A percentile compares a stretch with the other conserved stretches of the same genome.
These are phyloP conservation scores for Cairneyella variabilis DNA, from an alignment of 495 filamentous ascomycete genomes.

Conservation along the genomic window DNA sequence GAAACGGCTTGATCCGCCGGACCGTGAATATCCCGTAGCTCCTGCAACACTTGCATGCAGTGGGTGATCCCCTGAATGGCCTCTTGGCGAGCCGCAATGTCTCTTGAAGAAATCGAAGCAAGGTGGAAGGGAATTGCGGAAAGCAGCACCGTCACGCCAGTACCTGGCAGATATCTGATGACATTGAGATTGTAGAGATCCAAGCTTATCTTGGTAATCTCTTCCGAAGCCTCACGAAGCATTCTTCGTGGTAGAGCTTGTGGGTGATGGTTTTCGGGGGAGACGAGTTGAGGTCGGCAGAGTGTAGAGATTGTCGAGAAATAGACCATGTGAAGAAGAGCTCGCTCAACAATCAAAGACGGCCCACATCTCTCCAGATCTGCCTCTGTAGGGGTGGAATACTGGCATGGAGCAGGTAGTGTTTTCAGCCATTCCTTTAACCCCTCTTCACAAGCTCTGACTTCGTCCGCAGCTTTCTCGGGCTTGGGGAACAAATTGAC, in stretches of 20 bases:
- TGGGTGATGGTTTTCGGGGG: conserved; percentile 47
- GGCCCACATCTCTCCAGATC: conserved; percentile 24
- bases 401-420: conserved; percentile 49
- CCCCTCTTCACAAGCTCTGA: conserved; percentile 65
- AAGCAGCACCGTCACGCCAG: conserved; percentile 78
- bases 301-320: conserved; percentile 77
- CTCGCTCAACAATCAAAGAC: conserved; percentile 63
- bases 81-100: conserved; percentile 53
- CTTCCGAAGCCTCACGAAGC: conserved; percentile 68
- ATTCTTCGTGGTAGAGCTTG: conserved; percentile 64
- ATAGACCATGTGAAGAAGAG: conserved; percentile 81
- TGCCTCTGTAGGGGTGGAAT: conserved; percentile 37
- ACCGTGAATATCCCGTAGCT: conserved; percentile 75
- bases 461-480: conserved; percentile 64
- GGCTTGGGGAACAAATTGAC: conserved; percentile 30
- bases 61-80: conserved; percentile 71
- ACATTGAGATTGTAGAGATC: conserved; percentile 65
- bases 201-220: conserved; percentile 72
- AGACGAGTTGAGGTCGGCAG: conserved; percentile 80
- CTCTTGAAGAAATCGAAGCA: conserved; percentile 68
- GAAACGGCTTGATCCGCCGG: conserved; percentile 79
- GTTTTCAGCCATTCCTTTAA: conserved; percentile 64
- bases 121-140: conserved; percentile 86
- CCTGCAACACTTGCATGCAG: conserved; percentile 78
- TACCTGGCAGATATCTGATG: conserved; percentile 72